phyloP scores from a whole-genome alignment of 1,139 yeast genomes.

The Saccharomycopsis crataegensis region DNA sequence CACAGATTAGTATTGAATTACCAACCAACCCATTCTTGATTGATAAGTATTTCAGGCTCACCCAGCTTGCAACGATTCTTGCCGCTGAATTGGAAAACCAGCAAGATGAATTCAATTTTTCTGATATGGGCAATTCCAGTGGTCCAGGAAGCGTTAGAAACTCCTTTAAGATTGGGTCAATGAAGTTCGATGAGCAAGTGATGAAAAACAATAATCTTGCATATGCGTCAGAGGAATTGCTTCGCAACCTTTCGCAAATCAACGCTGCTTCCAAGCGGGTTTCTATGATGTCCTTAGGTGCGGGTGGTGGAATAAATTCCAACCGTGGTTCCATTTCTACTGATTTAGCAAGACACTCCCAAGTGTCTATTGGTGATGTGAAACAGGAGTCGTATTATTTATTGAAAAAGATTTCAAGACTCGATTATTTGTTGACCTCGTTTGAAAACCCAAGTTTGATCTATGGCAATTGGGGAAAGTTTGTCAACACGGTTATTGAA shows the following conservation, averaged over 20 bases:
- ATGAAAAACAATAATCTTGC: constrained; percentile 33
- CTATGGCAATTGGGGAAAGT: constrained; percentile 17
- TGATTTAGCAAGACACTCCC: constrained; percentile 6
- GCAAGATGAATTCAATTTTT: constrained; percentile 22
- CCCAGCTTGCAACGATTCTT: constrained; percentile 47
- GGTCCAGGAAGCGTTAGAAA: constrained; percentile 12
- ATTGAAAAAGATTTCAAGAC: constrained; percentile 30
- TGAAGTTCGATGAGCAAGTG: constrained; percentile 47
- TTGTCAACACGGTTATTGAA: constrained; percentile 11
- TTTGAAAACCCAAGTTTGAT: constrained; percentile 23
- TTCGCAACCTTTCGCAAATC: constrained; percentile 27
- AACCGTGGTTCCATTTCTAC: constrained; percentile 13
- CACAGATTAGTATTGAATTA: constrained; percentile 45
- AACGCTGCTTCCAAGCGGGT: constrained; percentile 23
- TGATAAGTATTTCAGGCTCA: constrained; percentile 55
- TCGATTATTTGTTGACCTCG: constrained; percentile 32
- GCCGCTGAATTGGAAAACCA: constrained; percentile 23
- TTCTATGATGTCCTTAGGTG: background rate
- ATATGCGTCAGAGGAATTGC: constrained; percentile 33
- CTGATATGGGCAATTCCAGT: constrained; percentile 21
- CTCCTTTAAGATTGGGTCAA: constrained; percentile 46
- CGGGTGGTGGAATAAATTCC: background rate
- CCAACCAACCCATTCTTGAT: constrained; percentile 65
- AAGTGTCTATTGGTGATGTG: constrained; percentile 12
- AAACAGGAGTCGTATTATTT: constrained; percentile 15